Base-by-base conservation (phyloP, 2,329 filamentous ascomycete species). In the Diaporthe ampelina region DNA sequence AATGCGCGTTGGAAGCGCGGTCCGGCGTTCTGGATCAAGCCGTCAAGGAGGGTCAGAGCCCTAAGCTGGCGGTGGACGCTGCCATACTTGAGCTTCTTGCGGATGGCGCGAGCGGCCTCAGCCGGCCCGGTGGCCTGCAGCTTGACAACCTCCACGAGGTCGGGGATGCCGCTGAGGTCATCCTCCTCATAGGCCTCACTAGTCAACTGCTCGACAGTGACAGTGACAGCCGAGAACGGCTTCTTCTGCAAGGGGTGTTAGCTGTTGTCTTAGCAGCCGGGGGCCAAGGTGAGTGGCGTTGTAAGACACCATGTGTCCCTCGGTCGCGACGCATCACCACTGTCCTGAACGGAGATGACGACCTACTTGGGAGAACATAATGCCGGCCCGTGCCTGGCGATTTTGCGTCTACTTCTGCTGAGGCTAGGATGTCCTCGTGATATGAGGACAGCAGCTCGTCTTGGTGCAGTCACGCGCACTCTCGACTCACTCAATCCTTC, bases 41-140 rank as follows among this genome's bases (percentile, higher is more conserved):
- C 95, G 82, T 99, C 97, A 2, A 99, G 90, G 67, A 99, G 92
- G 15, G 94, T 93, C 29, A 99, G 89, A 48, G 97, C 94, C 75
- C 97, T 91, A 45, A 98, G 88, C 83, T 99, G 97, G 67, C 95
- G 93, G 83, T 98, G 96, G n/a, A 94, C 89, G 80, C 92, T 97
- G 79, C 97, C 97, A 84, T 99, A 98, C 86, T 99, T 99, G 89
- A 99, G 91, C 87, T 98, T 98, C 90, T 99, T 99, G 75, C 97
- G 92, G 79, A 99, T 90, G 63, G 97, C 95, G 81, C 97, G 91
- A 71, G 96, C 95, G 74, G 95, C 95, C 86, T 99, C 97, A 17
- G 91, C 90, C 1, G 97, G 95, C 0, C 97, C 97, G 9, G 94
- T 94, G 35, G 90, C 89, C 84, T 99, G 97, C 74, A 99, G 91